Conservation (phyloP, 805 yeast genomes). For the Candida sphagnicola region DNA sequence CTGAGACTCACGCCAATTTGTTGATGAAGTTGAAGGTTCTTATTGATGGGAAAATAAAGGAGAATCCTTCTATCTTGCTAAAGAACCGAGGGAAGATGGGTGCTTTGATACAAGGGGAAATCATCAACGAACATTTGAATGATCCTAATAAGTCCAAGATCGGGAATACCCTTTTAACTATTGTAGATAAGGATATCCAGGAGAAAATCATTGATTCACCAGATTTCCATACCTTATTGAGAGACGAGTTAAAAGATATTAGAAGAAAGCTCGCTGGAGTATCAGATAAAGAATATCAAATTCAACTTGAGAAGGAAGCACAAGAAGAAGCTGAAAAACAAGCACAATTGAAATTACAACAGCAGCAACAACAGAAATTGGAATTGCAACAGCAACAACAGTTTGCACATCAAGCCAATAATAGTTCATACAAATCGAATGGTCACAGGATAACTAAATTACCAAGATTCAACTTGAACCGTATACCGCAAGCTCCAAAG, state of each 20-base stretch:
- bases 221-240: conserved; percentile 30
- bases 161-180: conserved; percentile 24
- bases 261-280: conserved; percentile 28
- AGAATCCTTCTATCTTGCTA: conserved; percentile 45
- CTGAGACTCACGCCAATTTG: conserved; percentile 39
- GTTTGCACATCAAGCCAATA: not conserved
- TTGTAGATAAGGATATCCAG: conserved; percentile 42
- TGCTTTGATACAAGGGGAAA: conserved; percentile 50
- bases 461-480: conserved; percentile 3
- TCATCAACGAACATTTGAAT: conserved; percentile 26
- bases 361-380: conserved; percentile 10
- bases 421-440: not conserved
- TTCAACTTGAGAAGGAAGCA: conserved; percentile 16
- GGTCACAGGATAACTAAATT: conserved; percentile 1
- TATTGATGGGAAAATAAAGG: conserved; percentile 43
- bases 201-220: conserved; percentile 42
- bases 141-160: not conserved
- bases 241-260: conserved; percentile 30
- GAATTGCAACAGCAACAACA: conserved; percentile 8
- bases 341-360: conserved; percentile 10
- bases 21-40: conserved; percentile 36
- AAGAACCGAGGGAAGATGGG: conserved; percentile 49
- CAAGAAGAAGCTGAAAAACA: conserved; percentile 14
- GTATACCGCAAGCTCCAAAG: not conserved
- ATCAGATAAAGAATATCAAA: conserved; percentile 35